Evolutionary conservation across 2,329 filamentous ascomycete genomes (phyloP), one percentile per base, ranked within the genome.

Genomic region (Aureobasidium sp.): DNA sequence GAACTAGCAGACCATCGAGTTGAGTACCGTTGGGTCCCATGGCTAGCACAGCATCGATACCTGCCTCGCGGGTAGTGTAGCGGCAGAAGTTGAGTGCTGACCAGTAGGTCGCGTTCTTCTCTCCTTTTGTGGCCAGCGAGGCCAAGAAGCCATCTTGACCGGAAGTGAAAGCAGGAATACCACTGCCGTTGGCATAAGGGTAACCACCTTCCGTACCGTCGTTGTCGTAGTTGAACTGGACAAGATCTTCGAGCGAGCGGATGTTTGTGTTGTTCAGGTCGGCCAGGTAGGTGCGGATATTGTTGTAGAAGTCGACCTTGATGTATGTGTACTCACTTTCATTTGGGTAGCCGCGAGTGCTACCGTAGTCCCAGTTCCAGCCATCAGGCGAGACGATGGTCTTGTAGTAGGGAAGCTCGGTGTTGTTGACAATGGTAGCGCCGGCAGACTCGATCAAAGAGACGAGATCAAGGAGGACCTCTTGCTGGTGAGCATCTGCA

Each of bases 361-460:
- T 78, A 15, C 87, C 86, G 65, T 84, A 87, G 67, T 88, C 86
- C 81, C 88, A 91, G 71, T 91, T 78, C 87, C 87, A 91, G n/a
- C 86, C 86, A 52, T 81, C 71, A 0, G 84, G 86, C 34, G 81
- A 82, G 11, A 91, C 80, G 29, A 89, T 82, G 0, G 75, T 82
- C 68, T 85, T 72, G 67, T 84, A 81, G 69, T 84, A 77, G 27
- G 84, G 83, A 2, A 91, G 78, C 69, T 91, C 88, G 0, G 86
- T 89, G 30, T 80, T 80, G 68, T 90, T 89, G 68, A 90, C 76
- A 42, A 91, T 78, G 1, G 79, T 86, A 0, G 86, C 88, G 1
- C 89, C 88, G 0, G 84, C 83, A 0, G 71, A 70, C 68, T 82
- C 68, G 39, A 91, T 82, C 29, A 84, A 68, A 0, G 76, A 69